Evolutionary conservation across 1,284 basidiomycete species (phyloP).

Genomic region (Trametes polyzona): DNA sequence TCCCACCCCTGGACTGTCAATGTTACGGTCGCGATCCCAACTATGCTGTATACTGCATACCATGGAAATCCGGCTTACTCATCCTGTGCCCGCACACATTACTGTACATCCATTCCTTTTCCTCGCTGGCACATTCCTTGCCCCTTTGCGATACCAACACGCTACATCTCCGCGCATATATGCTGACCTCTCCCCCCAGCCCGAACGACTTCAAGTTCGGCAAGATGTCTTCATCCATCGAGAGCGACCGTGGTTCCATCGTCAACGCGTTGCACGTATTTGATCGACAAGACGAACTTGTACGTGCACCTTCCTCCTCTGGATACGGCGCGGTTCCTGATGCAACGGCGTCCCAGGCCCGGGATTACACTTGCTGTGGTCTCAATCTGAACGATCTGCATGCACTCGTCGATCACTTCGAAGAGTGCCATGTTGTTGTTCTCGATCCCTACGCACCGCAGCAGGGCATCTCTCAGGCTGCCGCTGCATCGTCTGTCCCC

Average conservation of each 20-base stretch:
- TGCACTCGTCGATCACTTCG: constrained; percentile 86
- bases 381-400: constrained; percentile 80
- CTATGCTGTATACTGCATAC: no score
- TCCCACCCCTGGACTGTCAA: no score
- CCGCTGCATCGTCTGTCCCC: constrained; percentile 41
- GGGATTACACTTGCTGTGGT: constrained; percentile 86
- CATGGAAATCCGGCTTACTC: no score
- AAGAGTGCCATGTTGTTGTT: constrained; percentile 80
- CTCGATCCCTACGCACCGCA: constrained; percentile 56
- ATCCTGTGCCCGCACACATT: background rate
- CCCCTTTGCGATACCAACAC: no score
- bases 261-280: constrained; percentile 69
- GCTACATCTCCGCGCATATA: background rate
- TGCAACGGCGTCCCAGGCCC: constrained; percentile 50
- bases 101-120: background rate
- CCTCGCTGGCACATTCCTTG: background rate
- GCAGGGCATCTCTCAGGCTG: constrained; percentile 29
- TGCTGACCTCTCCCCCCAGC: constrained; percentile 35
- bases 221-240: constrained; percentile 60
- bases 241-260: constrained; percentile 64
- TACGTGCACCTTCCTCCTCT: constrained; percentile 38
- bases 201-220: constrained; percentile 56
- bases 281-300: constrained; percentile 71
- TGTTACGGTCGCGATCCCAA: no score
- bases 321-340: background rate